Percentiles rank a stretch among this genome's conserved stretches.
phyloP scores from a whole-genome alignment of 2,329 filamentous ascomycete genomes.

The Fusarium austroafricanum region DNA sequence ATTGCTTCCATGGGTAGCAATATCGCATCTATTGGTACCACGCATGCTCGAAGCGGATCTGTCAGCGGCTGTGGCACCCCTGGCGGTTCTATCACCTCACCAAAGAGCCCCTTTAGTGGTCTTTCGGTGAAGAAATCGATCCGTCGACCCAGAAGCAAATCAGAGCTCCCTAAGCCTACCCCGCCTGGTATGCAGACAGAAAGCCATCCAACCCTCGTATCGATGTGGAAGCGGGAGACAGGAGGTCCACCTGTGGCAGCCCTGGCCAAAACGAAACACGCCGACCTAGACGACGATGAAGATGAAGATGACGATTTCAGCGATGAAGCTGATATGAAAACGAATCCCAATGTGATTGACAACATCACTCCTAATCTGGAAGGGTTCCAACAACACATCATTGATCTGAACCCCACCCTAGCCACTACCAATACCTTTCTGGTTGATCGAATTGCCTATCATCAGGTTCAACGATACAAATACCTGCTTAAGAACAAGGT shows the following conservation, averaged over 20 bases:
- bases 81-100: slow-evolving; percentile 64
- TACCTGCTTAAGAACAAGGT: slow-evolving; percentile 76
- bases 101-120: slow-evolving; percentile 61
- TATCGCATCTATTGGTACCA: slow-evolving; percentile 66
- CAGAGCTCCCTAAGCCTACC: slow-evolving; percentile 59
- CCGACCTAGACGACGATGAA: slow-evolving; percentile 60
- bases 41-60: slow-evolving; percentile 69
- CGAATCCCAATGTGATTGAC: slow-evolving; percentile 73
- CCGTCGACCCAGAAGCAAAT: slow-evolving; percentile 68
- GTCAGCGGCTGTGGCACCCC: slow-evolving; percentile 67
- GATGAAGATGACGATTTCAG: slow-evolving; percentile 64
- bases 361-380: slow-evolving; percentile 77
- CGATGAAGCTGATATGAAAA: slow-evolving; percentile 71
- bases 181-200: slow-evolving; percentile 46
- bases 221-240: slow-evolving; percentile 61
- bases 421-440: slow-evolving; percentile 68
- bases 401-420: slow-evolving; percentile 79
- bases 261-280: slow-evolving; percentile 51
- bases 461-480: slow-evolving; percentile 84
- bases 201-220: slow-evolving; percentile 59
- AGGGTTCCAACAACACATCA: slow-evolving; percentile 81
- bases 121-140: slow-evolving; percentile 62
- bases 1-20: slow-evolving; percentile 66
- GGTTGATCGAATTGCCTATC: slow-evolving; percentile 83
- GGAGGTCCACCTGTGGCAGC: slow-evolving; percentile 66